Percentiles rank a stretch among this genome's conserved stretches.
Conservation (phyloP, 139 green algal genomes). For the Closterium sp. region DNA sequence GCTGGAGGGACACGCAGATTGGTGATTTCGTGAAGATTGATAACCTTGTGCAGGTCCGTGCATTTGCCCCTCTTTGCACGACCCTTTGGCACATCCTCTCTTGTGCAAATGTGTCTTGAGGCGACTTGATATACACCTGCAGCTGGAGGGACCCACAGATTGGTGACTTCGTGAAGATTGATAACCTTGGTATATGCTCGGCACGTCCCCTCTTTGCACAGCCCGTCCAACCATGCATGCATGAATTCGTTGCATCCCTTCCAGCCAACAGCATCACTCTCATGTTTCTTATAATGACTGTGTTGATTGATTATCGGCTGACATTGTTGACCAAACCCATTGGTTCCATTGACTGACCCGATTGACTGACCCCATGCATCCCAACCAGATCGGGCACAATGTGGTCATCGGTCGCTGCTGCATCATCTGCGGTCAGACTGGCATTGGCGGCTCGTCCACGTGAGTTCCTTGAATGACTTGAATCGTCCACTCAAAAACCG, state of each 20-base stretch:
- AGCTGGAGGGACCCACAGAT: conserved; percentile 58
- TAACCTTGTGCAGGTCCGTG: conserved; percentile 53
- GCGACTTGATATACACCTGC: too few species aligned
- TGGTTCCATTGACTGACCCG: background rate
- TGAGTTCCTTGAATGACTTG: background rate
- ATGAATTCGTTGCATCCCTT: background rate
- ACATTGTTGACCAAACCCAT: too few species aligned
- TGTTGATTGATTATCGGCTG: too few species aligned
- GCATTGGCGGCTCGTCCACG: conserved; percentile 52
- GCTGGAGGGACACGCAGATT: conserved; percentile 58
- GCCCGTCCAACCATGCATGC: background rate
- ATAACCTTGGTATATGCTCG: conserved; percentile 46
- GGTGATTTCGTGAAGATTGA: conserved; percentile 58
- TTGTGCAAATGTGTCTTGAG: too few species aligned
- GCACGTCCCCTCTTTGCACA: too few species aligned
- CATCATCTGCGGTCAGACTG: conserved; percentile 55
- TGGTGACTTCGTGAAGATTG: conserved; percentile 54
- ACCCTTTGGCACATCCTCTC: too few species aligned
- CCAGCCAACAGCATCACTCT: too few species aligned
- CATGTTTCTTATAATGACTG: too few species aligned
- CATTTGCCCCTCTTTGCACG: background rate
- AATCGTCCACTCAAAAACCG: too few species aligned
- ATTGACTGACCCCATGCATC: background rate
- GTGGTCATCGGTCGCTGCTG: conserved; percentile 51
- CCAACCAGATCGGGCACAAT: conserved; percentile 58